Evolutionary conservation across 805 yeast genomes (phyloP), one percentile per base, ranked within the genome.

Genomic region (Cyberlindnera japonica): DNA sequence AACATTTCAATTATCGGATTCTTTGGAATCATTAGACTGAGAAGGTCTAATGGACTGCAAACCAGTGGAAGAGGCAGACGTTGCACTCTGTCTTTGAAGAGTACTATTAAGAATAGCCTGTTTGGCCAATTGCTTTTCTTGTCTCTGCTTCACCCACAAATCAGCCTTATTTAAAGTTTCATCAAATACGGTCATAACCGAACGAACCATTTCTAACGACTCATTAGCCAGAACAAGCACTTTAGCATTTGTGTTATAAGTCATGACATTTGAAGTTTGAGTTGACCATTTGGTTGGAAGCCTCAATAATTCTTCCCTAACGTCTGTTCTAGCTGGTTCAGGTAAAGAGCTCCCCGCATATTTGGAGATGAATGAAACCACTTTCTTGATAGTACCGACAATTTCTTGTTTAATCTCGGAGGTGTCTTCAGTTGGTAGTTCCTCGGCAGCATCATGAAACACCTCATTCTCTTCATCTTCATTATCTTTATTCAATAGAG

Each of bases 161-260:
- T 93, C 97, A 1, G 96, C 96, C 49, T 81, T 80, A 35, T 77
- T 81, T 39, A 91, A 68, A 37, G 89, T 89, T 34, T 85, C 90
- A 57, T 85, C 91, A 51, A 95, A 88, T 6, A 90, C 90, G 37
- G 73, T 74, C 49, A 89, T 88, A 15, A 91, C 81, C 42, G 84
- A 83, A 29, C 81, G 74, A 26, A 91, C 82, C 88, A 90, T 54
- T 31, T 84, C 93, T 35, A 91, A 65, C 0, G 96, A 82, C 61
- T 93, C 99, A 49, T 83, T 83, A 0, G 98, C 97, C 45, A 91
- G 69, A 5, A 84, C 73, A 19, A 93, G 64, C 1, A 88, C 85
- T 47, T 82, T 79, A 17, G 85, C 87, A 57, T 87, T 84, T 9
- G 76, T 65, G 47, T 70, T 55, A 20, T 48, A 48, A 3, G 45